Evolutionary conservation across 768 basidiomycete species (phyloP).

Genomic region (Tephrocybe rancida): DNA sequence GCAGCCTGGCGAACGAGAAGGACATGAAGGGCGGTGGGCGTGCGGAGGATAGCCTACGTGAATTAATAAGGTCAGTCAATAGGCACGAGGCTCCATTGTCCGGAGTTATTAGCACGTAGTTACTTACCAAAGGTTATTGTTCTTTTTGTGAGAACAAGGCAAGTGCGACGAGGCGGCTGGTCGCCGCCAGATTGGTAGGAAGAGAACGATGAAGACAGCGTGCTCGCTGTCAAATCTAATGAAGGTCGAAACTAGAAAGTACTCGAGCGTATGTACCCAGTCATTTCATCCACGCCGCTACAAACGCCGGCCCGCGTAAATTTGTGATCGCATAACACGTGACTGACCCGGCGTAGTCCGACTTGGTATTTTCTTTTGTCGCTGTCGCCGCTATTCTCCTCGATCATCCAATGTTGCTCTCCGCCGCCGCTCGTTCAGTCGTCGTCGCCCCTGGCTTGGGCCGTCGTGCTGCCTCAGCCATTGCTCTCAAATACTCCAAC

Average conservation of each 20-base stretch:
- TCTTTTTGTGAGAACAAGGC: conserved; percentile 9
- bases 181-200: not conserved
- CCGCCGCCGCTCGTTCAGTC: conserved; percentile 55
- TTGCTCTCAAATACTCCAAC: conserved; percentile 84
- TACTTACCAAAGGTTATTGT: conserved; percentile 16
- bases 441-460: conserved; percentile 51
- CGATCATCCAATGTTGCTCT: conserved; percentile 50
- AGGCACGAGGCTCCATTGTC: conserved; percentile 17
- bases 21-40: conserved; percentile 49
- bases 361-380: conserved; percentile 10
- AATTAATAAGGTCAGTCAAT: conserved; percentile 2
- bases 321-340: conserved; percentile 11
- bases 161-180: not conserved
- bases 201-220: not conserved
- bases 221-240: not conserved
- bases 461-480: conserved; percentile 73
- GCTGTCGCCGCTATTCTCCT: conserved; percentile 25
- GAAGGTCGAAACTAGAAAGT: no score
- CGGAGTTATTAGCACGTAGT: no score
- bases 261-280: no score
- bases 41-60: conserved; percentile 9
- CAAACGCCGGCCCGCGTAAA: not conserved
- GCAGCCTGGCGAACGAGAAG: conserved; percentile 76
- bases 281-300: not conserved
- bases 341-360: conserved; percentile 20